phyloP scores from a whole-genome alignment of 2,329 filamentous ascomycete species.

The Penicillium sp. region DNA sequence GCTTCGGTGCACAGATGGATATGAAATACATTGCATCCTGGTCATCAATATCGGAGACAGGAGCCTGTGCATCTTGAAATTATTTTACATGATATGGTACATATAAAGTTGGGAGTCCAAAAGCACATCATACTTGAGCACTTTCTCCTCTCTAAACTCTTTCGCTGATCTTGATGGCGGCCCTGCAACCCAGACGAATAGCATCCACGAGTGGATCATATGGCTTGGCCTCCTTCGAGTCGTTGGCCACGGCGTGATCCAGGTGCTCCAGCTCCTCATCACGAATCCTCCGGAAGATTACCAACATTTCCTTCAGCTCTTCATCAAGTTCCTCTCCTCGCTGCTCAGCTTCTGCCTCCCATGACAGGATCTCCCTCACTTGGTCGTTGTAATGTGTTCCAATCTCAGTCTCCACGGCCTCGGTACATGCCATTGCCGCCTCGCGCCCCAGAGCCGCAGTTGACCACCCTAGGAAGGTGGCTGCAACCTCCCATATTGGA shows the following conservation, averaged over 20 bases:
- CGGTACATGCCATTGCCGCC: conserved; percentile 97
- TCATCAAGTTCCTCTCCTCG: conserved; percentile 77
- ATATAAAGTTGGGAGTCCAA: not conserved
- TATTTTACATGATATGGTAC: not conserved
- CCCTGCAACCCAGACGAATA: conserved; percentile 85
- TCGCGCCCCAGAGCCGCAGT: conserved; percentile 88
- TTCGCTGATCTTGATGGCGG: conserved; percentile 84
- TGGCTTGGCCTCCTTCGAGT: conserved; percentile 84
- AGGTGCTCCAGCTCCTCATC: conserved; percentile 98
- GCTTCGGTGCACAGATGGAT: not conserved
- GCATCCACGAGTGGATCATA: conserved; percentile 86
- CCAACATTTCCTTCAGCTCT: conserved; percentile 72
- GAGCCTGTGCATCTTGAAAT: not conserved
- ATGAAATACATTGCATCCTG: not conserved
- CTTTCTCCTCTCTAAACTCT: conserved; percentile 37
- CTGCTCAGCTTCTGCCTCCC: conserved; percentile 73
- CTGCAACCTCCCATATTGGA: conserved; percentile 80
- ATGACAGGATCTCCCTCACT: conserved; percentile 77
- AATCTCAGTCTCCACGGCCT: conserved; percentile 98
- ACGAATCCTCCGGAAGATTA: conserved; percentile 76
- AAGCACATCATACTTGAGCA: not conserved
- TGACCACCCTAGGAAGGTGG: conserved; percentile 81
- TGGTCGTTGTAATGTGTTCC: conserved; percentile 94
- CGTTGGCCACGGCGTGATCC: conserved; percentile 91
- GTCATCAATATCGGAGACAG: not conserved